Percentiles rank a stretch among this genome's conserved stretches.
phyloP scores from a whole-genome alignment of 1,139 yeast species.

The Diutina mesorugosa region DNA sequence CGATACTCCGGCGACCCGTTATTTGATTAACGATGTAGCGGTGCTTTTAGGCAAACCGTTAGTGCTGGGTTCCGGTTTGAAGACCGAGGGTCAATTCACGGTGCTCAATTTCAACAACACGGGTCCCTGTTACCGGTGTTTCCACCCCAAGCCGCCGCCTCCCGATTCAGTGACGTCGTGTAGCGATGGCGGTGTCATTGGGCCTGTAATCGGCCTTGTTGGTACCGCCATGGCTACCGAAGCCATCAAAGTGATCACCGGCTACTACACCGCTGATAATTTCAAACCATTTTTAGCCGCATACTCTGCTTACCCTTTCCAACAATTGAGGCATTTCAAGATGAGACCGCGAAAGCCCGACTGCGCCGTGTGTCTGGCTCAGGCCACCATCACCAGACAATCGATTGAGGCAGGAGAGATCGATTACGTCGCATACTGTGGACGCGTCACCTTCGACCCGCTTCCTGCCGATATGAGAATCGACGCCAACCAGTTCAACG shows the following conservation, averaged over 20 bases:
- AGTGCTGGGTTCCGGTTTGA: slow-evolving; percentile 85
- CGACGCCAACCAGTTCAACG: slow-evolving; percentile 29
- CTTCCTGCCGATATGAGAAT: slow-evolving; percentile 24
- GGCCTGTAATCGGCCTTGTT: slow-evolving; percentile 87
- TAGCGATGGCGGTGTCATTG: slow-evolving; percentile 89
- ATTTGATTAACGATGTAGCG: slow-evolving; percentile 76
- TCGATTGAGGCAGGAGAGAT: slow-evolving; percentile 32
- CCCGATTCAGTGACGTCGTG: slow-evolving; percentile 76
- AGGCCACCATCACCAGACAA: slow-evolving; percentile 31
- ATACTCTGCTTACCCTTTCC: slow-evolving; percentile 66
- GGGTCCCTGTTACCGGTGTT: slow-evolving; percentile 94
- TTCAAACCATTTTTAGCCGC: slow-evolving; percentile 61
- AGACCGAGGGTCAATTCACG: slow-evolving; percentile 82
- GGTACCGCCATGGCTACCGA: slow-evolving; percentile 88
- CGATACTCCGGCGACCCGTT: slow-evolving; percentile 82
- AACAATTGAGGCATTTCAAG: slow-evolving; percentile 57
- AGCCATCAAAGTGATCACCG: slow-evolving; percentile 61
- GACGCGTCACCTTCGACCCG: slow-evolving; percentile 23
- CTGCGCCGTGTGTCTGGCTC: slow-evolving; percentile 59
- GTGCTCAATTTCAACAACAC: slow-evolving; percentile 50
- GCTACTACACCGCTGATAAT: slow-evolving; percentile 32
- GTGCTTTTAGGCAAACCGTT: slow-evolving; percentile 59
- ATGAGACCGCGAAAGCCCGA: slow-evolving; percentile 57
- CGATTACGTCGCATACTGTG: slow-evolving; percentile 69
- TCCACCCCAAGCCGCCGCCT: slow-evolving; percentile 85